Evolutionary conservation across 2,329 filamentous ascomycete genomes (phyloP).

Genomic region (Akanthomyces uredinophilus): DNA sequence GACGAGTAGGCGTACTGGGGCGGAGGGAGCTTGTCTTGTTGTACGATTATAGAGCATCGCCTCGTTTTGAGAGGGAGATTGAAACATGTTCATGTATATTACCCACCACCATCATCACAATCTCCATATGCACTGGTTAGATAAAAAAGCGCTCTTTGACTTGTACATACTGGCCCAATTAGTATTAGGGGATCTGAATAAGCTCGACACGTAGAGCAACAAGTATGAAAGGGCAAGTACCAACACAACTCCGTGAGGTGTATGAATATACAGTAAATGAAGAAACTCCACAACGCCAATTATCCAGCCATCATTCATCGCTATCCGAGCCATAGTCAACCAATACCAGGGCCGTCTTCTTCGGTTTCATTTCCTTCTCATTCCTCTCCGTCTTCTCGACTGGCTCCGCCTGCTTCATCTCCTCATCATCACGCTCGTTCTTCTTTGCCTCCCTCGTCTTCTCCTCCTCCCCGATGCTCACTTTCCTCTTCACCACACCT

Average conservation of each 20-base stretch:
- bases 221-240: too few species aligned
- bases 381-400: slow-evolving; percentile 22
- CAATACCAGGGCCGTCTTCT: slow-evolving; percentile 30
- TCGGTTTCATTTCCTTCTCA: not conserved
- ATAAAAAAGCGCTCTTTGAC: not conserved
- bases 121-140: slow-evolving; percentile 1
- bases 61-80: not conserved
- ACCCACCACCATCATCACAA: not conserved
- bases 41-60: slow-evolving; percentile 3
- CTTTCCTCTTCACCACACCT: slow-evolving; percentile 17
- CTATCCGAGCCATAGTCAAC: slow-evolving; percentile 54
- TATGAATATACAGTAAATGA: not conserved
- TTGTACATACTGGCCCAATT: not conserved
- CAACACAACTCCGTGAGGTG: too few species aligned
- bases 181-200: too few species aligned
- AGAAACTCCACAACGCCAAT: slow-evolving; percentile 9
- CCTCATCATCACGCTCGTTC: not conserved
- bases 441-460: slow-evolving; percentile 16
- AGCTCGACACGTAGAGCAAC: too few species aligned
- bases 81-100: slow-evolving; percentile 15
- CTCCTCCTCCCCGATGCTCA: slow-evolving; percentile 10
- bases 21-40: not conserved
- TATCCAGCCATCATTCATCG: slow-evolving; percentile 30
- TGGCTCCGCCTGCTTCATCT: not conserved
- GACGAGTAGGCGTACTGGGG: not conserved